Conservation (phyloP, 257 asterid genomes). For the Solanum rostratum region DNA sequence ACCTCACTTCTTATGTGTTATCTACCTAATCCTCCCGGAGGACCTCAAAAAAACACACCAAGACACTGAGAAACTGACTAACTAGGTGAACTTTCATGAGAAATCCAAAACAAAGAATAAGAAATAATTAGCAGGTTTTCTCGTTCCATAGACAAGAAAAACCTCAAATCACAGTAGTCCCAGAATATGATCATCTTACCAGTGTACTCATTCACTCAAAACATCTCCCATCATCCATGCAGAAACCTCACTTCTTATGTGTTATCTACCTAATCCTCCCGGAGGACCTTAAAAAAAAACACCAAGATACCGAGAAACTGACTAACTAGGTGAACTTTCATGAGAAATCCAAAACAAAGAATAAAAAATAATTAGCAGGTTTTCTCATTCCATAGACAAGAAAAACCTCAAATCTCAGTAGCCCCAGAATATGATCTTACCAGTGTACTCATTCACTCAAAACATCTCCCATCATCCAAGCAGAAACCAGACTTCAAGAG, state of each 20-base stretch:
- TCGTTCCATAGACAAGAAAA: neutral
- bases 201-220: neutral
- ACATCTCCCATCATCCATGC: neutral
- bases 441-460: neutral
- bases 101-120: neutral
- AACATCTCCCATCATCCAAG: neutral
- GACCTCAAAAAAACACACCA: neutral
- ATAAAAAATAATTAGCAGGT: neutral
- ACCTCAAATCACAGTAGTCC: neutral
- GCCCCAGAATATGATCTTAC: neutral
- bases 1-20: neutral
- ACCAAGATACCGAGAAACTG: neutral
- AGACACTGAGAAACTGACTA: neutral
- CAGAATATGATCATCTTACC: neutral
- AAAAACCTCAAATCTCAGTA: neutral
- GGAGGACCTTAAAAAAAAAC: neutral
- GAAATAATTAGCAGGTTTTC: neutral
- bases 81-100: neutral
- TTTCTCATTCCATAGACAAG: neutral
- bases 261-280: neutral
- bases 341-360: neutral
- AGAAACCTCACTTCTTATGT: neutral
- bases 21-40: neutral
- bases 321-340: neutral
- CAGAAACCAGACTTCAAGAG: neutral